phyloP scores from a whole-genome alignment of 148 eudicot genomes.

The Chenopodium formosanum region DNA sequence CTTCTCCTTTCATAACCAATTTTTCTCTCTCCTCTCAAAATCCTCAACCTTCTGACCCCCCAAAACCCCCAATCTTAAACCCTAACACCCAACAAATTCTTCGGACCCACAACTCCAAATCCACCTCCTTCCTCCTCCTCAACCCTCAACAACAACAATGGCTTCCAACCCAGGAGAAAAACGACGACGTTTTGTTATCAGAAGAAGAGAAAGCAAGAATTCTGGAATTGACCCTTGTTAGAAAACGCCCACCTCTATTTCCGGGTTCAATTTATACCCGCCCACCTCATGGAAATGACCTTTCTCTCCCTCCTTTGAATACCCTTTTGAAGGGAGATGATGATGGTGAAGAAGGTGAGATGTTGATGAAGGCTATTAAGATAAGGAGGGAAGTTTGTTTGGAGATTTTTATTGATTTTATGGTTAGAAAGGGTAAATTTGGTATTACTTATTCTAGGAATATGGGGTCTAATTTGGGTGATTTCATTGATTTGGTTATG shows the following conservation, averaged over 20 bases:
- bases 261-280: constrained; percentile 73
- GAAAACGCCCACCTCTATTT: constrained; percentile 64
- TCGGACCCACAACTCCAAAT: constrained; percentile 71
- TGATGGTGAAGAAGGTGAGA: constrained; percentile 41
- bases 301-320: constrained; percentile 41
- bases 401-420: constrained; percentile 60
- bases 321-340: constrained; percentile 34
- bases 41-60: constrained; percentile 26
- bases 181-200: constrained; percentile 22
- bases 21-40: constrained; percentile 29
- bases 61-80: constrained; percentile 11
- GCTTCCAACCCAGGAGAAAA: background rate
- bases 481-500: constrained; percentile 74
- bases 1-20: constrained; percentile 2
- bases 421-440: constrained; percentile 76
- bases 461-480: constrained; percentile 47
- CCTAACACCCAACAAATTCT: constrained; percentile 23
- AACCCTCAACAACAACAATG: constrained; percentile 5
- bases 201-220: constrained; percentile 44
- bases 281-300: constrained; percentile 31
- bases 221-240: constrained; percentile 50
- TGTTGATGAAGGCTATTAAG: constrained; percentile 67
- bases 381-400: constrained; percentile 71
- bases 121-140: constrained; percentile 47
- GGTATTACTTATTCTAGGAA: constrained; percentile 75